These are phyloP conservation scores for Fagopyrum esculentum DNA, from an alignment of 148 eudicot species.

Conservation along the genomic window DNA sequence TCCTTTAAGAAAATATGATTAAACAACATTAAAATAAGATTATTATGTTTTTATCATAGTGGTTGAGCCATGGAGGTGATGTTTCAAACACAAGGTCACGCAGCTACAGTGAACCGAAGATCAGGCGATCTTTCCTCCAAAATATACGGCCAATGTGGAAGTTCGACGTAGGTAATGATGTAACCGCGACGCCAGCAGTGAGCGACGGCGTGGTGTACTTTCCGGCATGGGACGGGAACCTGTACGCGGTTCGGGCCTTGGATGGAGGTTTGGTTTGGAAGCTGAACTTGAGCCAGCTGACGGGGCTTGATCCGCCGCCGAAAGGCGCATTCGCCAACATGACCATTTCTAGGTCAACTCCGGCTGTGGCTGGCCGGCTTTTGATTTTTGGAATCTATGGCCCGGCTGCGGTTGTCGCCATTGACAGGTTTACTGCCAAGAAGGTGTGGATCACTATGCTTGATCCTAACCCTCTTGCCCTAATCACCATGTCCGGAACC, in stretches of 20 bases:
- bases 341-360: constrained; percentile 51
- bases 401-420: constrained; percentile 47
- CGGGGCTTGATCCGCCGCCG: constrained; percentile 31
- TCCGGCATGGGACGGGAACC: constrained; percentile 59
- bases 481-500: constrained; percentile 52
- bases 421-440: constrained; percentile 28
- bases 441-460: constrained; percentile 52
- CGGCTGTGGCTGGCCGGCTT: constrained; percentile 31
- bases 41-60: constrained; percentile 20
- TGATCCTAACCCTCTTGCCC: constrained; percentile 35
- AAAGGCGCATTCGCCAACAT: constrained; percentile 21
- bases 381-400: constrained; percentile 48
- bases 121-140: constrained; percentile 26
- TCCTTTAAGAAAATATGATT: not conserved
- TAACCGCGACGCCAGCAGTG: constrained; percentile 60
- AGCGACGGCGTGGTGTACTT: constrained; percentile 44
- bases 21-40: not conserved
- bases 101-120: constrained; percentile 25
- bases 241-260: constrained; percentile 47
- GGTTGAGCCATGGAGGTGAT: constrained; percentile 62
- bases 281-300: constrained; percentile 31
- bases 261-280: constrained; percentile 51
- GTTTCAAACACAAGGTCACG: constrained; percentile 41
- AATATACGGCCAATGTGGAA: constrained; percentile 38
- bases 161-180: constrained; percentile 47